These are phyloP conservation scores for Botryosphaeria agaves DNA, from an alignment of 2,329 filamentous ascomycete genomes.

Conservation along the genomic window DNA sequence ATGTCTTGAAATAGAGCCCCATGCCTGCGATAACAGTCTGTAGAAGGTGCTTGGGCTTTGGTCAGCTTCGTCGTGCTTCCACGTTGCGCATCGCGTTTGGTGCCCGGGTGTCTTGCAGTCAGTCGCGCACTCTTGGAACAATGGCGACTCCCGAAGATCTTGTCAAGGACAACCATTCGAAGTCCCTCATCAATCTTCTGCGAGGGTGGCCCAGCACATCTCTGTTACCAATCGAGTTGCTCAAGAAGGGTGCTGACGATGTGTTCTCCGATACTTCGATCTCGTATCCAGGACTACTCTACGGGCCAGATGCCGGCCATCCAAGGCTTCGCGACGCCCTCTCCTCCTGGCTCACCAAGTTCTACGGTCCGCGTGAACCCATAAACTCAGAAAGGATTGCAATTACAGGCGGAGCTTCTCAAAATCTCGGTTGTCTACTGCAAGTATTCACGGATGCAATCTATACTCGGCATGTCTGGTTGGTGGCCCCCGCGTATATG, in stretches of 20 bases:
- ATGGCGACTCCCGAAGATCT: slow-evolving; percentile 1
- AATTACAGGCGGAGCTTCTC: slow-evolving; percentile 71
- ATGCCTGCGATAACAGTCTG: too few species aligned
- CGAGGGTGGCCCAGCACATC: slow-evolving; percentile 49
- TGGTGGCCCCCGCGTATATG: slow-evolving; percentile 69
- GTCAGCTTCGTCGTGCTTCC: too few species aligned
- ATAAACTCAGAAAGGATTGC: slow-evolving; percentile 46
- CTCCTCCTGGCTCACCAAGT: slow-evolving; percentile 49
- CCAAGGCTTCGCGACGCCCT: slow-evolving; percentile 50
- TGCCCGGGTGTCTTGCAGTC: too few species aligned
- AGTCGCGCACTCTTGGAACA: too few species aligned
- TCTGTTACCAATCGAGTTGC: slow-evolving; percentile 47
- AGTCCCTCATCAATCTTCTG: slow-evolving; percentile 39
- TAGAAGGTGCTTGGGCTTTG: too few species aligned
- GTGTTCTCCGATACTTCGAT: slow-evolving; percentile 43
- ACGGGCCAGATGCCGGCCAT: slow-evolving; percentile 64
- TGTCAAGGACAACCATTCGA: not conserved
- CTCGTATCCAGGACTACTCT: slow-evolving; percentile 50
- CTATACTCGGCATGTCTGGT: slow-evolving; percentile 61
- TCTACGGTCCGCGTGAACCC: slow-evolving; percentile 33
- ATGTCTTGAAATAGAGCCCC: too few species aligned
- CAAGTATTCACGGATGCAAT: slow-evolving; percentile 65
- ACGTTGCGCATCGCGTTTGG: too few species aligned
- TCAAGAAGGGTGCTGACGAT: slow-evolving; percentile 41
- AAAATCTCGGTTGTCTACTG: slow-evolving; percentile 62